Conservation (phyloP, 2,329 filamentous ascomycete species). For the Fusarium equiseti region DNA sequence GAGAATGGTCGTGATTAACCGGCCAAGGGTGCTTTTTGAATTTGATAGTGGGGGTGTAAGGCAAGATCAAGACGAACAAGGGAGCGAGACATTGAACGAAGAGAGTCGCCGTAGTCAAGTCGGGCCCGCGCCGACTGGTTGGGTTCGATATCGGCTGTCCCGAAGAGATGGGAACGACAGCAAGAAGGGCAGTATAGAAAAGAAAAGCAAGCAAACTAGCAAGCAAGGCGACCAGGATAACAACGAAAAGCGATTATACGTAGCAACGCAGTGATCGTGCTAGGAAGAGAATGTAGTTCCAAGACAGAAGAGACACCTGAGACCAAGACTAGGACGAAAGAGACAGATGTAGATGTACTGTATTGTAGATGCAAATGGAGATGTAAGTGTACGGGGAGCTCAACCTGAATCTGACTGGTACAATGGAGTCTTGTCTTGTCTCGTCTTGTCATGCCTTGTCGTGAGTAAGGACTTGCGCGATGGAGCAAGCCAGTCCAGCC, state of each 20-base stretch:
- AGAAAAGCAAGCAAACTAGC: conserved; percentile 22
- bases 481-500: conserved; percentile 21
- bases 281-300: conserved; percentile 22
- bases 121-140: conserved; percentile 46
- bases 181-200: conserved; percentile 34
- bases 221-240: neutral
- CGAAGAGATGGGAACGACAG: conserved; percentile 46
- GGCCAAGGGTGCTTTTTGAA: conserved; percentile 18
- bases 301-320: conserved; percentile 14
- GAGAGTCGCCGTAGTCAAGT: conserved; percentile 35
- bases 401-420: conserved; percentile 34
- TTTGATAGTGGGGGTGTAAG: conserved; percentile 37
- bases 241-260: conserved; percentile 4
- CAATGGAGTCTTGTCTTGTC: conserved; percentile 32
- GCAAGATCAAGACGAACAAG: conserved; percentile 38
- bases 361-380: conserved; percentile 19
- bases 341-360: conserved; percentile 4
- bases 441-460: conserved; percentile 10
- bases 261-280: conserved; percentile 20
- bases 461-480: conserved; percentile 27
- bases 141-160: conserved; percentile 37
- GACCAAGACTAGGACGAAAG: conserved; percentile 18
- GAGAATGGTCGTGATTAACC: conserved; percentile 36
- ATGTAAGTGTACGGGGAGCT: conserved; percentile 11
- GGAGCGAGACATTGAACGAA: conserved; percentile 36